Base-by-base conservation (phyloP, 164 flowering plant genomes). In the Stephania japonica region DNA sequence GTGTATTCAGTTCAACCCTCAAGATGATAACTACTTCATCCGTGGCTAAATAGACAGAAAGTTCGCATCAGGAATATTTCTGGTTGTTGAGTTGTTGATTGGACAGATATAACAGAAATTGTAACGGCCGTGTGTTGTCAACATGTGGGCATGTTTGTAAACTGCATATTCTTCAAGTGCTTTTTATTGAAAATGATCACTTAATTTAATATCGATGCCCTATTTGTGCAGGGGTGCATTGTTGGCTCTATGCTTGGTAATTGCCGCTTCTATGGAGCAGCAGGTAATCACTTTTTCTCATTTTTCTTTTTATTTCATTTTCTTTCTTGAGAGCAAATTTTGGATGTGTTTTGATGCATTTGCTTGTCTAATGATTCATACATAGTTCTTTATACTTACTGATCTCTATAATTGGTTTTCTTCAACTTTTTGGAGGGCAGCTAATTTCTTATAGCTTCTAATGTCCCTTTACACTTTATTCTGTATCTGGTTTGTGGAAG, bases 11-110 rank as follows among this genome's bases (percentile, higher is more conserved):
- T 90, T 91, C 84, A 89, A 90, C 69, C 93, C 97, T 8, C 77
- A 83, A 65, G 84, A 91, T 82, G 90, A 87, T 72, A 81, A 87
- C 76, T 85, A 78, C 56, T 91, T 91, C 82, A 89, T 89, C 70
- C 90, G 94, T 61, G 97, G 97, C 50, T 91, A 94, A 66, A 86
- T 91, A 63, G 97, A 91, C 78, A 94, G 97, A 90, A 87, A 83
- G 85, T 91, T 67, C 94, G 97, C 38, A 89, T 91, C 42, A 90
- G 97, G 97, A 83, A 76, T 53, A 82, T 87, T 64, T 59, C 71
- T 70, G 73, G 80, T 38, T 77, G 86, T 65, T 81, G 73, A 53
- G 94, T 91, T 69, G 81, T 90, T 82, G 88, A 87, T 80, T 91
- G 90, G 84, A 85, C 79, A 56, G 93, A 87, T 80, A 76, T 82